Conservation (phyloP, 1,284 basidiomycete species). For the Trametes sp. region DNA sequence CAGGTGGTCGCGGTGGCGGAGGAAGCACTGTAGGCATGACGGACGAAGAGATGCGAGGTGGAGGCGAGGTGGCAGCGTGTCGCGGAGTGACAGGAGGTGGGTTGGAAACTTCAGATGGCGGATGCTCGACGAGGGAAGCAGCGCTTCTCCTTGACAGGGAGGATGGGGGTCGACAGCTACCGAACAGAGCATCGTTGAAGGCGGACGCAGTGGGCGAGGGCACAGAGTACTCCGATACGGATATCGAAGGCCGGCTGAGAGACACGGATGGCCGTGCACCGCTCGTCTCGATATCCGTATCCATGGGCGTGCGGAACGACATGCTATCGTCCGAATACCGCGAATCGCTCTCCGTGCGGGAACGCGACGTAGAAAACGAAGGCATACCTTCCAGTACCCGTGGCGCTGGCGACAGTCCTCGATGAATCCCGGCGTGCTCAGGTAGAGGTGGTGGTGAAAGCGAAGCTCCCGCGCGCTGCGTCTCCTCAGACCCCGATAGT, state of each 20-base stretch:
- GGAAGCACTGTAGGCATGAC: conserved; percentile 48
- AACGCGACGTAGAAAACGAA: conserved; percentile 35
- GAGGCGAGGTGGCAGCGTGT: conserved; percentile 57
- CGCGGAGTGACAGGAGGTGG: conserved; percentile 41
- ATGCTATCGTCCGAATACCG: conserved; percentile 43
- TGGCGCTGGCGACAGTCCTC: conserved; percentile 29
- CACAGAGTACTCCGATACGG: conserved; percentile 62
- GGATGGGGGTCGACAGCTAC: conserved; percentile 43
- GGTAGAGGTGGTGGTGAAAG: conserved; percentile 35
- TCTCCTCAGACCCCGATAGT: conserved; percentile 31
- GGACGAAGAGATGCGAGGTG: conserved; percentile 58
- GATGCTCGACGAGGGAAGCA: conserved; percentile 33
- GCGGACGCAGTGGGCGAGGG: conserved; percentile 75
- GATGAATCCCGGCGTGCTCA: conserved; percentile 20
- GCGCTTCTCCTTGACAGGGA: conserved; percentile 44
- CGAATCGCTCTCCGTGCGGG: conserved; percentile 38
- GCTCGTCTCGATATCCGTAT: conserved; percentile 48
- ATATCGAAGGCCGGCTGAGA: conserved; percentile 47
- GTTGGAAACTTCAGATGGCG: conserved; percentile 14
- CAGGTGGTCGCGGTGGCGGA: conserved; percentile 64
- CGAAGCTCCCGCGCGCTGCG: conserved; percentile 18
- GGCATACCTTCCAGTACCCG: conserved; percentile 25
- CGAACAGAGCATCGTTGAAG: conserved; percentile 65
- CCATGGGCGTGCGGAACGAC: conserved; percentile 41
- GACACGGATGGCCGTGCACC: conserved; percentile 41